phyloP scores from a whole-genome alignment of 768 basidiomycete species.

The Crepidotus variabilis region DNA sequence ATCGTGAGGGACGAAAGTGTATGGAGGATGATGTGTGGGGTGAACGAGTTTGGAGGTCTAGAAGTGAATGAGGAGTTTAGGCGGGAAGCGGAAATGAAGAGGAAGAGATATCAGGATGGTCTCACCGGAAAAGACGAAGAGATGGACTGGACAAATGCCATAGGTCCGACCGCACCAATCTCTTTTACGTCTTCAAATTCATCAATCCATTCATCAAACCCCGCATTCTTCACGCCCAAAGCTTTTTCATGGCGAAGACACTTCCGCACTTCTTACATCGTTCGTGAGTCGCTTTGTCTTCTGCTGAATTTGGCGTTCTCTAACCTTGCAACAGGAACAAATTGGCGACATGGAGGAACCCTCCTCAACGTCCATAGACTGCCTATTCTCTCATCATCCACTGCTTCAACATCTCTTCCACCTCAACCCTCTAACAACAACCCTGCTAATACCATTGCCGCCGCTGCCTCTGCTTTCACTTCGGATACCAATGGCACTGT shows the following conservation, averaged over 20 bases:
- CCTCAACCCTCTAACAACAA: not conserved
- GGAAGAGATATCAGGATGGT: not conserved
- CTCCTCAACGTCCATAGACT: constrained; percentile 65
- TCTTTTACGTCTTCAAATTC: not conserved
- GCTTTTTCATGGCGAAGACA: constrained; percentile 62
- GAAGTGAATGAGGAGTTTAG: constrained; percentile 21
- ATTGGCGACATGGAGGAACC: constrained; percentile 76
- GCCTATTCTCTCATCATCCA: constrained; percentile 35
- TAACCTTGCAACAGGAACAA: constrained; percentile 49
- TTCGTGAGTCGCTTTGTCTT: constrained; percentile 43
- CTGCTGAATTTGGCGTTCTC: not conserved
- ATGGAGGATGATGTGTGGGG: constrained; percentile 75
- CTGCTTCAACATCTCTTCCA: not conserved
- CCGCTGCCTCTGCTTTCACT: not conserved
- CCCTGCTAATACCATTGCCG: not conserved
- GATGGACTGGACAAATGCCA: not conserved
- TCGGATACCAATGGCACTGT: constrained; percentile 34
- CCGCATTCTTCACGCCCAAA: constrained; percentile 5
- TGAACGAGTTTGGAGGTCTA: constrained; percentile 41
- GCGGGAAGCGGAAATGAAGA: constrained; percentile 15
- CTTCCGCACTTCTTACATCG: constrained; percentile 71
- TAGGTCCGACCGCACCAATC: not conserved
- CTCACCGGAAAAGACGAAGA: not conserved
- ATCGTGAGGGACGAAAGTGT: constrained; percentile 72
- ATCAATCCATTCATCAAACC: not conserved